A percentile compares a stretch with the other conserved stretches of the same genome.
Evolutionary conservation across 768 basidiomycete genomes (phyloP).

Genomic region (Auricularia heimuer): DNA sequence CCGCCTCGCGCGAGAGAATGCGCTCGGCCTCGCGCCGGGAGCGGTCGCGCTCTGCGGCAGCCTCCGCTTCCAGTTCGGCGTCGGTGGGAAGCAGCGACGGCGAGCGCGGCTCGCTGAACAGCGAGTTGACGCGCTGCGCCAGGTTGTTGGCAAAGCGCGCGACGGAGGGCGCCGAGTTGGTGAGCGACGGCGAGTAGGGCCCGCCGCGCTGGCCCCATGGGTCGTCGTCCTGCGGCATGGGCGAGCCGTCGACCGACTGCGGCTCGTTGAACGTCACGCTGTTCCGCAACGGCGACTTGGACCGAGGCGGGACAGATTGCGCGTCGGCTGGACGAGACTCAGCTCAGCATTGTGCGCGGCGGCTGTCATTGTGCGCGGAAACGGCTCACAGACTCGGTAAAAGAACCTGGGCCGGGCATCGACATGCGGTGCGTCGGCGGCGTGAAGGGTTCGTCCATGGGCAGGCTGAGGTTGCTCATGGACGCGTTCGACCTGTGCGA

Average conservation of each 20-base stretch:
- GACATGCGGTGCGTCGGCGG: slow-evolving; percentile 1
- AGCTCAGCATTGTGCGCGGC: not conserved
- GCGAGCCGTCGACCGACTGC: slow-evolving; percentile 6
- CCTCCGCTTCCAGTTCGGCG: slow-evolving; percentile 75
- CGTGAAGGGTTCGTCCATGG: not conserved
- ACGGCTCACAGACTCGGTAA: not conserved
- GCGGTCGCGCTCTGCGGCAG: slow-evolving; percentile 63
- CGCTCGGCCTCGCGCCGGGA: slow-evolving; percentile 70
- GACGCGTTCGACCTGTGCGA: not conserved
- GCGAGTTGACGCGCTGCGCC: slow-evolving; percentile 61
- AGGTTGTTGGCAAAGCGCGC: slow-evolving; percentile 65
- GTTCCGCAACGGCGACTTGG: slow-evolving; percentile 56
- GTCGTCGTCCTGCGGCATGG: slow-evolving; percentile 19
- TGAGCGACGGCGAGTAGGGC: slow-evolving; percentile 47
- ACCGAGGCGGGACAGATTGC: not conserved
- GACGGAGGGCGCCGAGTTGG: slow-evolving; percentile 43
- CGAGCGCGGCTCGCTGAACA: slow-evolving; percentile 31
- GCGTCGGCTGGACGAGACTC: not conserved
- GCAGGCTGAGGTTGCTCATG: not conserved
- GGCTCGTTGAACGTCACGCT: slow-evolving; percentile 37
- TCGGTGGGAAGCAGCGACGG: slow-evolving; percentile 44
- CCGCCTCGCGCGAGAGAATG: slow-evolving; percentile 62
- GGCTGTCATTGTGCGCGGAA: not conserved
- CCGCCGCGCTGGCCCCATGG: slow-evolving; percentile 22
- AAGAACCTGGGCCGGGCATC: not conserved